Base-by-base conservation (phyloP, 257 asterid species). In the Petunia secreta region DNA sequence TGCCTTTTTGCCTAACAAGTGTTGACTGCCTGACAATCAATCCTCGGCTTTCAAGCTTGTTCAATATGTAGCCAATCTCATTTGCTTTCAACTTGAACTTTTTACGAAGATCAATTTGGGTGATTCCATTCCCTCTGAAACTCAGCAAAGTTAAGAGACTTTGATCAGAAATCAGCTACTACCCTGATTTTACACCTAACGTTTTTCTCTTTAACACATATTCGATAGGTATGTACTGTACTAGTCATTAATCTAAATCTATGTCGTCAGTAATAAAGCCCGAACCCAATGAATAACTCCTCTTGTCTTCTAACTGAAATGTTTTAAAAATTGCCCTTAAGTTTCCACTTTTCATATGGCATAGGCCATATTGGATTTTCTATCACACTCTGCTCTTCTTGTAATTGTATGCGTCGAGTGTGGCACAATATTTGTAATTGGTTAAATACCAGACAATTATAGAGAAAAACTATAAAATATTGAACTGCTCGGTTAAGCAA, bases 71-170 rank as follows among this genome's bases (percentile, higher is more conserved):
- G 80, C 89, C 93, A 54, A 95, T 85, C 58, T 90, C 87, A 85
- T 93, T 95, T 16, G 94, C 89, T 82, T 89, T 88, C 3, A 92
- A 81, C 63, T 87, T 84, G 34, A 93, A 87, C 81, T 92, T 97
- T 83, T 88, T 95, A 6, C 93, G 81, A 83, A 95, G 99, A 80
- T 90, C 97, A 87, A 67, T 90, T 87, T 95, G 99, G 4, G 97
- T 91, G 62, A 95, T 83, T 84, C 99, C 99, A 75, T 83, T 86
- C 66, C 84, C 81, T 88, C 99, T 95, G 93, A 84, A 85, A 53
- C 82, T 68, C 76, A 36, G 69, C 71, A 85, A 66, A 46, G 67
- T 57, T 34, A 50, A 64, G 71, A 57, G 68, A 48, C 11, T 44
- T 63, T 77, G 38, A 37, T 58, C 36, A 77, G 80, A 69, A 59